Evolutionary conservation across 2,329 filamentous ascomycete species (phyloP), one percentile per base, ranked within the genome.

Genomic region (Pseudogymnoascus sp.): DNA sequence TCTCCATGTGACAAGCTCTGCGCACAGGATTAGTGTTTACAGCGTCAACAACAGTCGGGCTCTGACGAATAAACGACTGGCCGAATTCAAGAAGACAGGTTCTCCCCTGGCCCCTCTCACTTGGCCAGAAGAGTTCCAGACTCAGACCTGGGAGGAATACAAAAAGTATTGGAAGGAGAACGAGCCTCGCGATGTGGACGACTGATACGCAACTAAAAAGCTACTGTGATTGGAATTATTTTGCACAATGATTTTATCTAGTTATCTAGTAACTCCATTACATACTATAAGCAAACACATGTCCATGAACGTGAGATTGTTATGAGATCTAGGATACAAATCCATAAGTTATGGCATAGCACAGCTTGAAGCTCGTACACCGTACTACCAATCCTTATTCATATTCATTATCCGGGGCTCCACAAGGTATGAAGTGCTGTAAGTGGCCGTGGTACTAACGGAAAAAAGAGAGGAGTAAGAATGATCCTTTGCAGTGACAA

Each of bases 1-100:
- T 13, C 72, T 88, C 18, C 85, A 87, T 67, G 84, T 88, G 3
- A 88, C 85, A 0, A 82, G 78, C 5, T 83, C 79, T 0, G 85
- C 81, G 62, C 86, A 87, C 64, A 76, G 83, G 1, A 77, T 87
- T 66, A 80, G 78, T 59, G 72, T 87, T 5, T 88, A 87, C 71
- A 87, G 84, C 66, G 79, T 87, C 60, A 87, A 87, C 72, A 78
- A 73, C 66, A 75, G 72, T 1, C 77, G 74, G 36, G 76, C 78
- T 0, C 65, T 66, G 2, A 87, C 84, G 0, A 77, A 75, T 15
- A 72, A 72, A 33, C 74, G 83, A 0, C 72, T 87, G 13, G 77
- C 78, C 45, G 71, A 79, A 64, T 75, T 87, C 31, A 79, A 85
- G 63, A 71, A 78, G 13, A 72, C 73, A 10, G 78, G 78, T 0